Evolutionary conservation across 2,329 filamentous ascomycete genomes (phyloP).

Genomic region (Myriosclerotinia scirpicola): DNA sequence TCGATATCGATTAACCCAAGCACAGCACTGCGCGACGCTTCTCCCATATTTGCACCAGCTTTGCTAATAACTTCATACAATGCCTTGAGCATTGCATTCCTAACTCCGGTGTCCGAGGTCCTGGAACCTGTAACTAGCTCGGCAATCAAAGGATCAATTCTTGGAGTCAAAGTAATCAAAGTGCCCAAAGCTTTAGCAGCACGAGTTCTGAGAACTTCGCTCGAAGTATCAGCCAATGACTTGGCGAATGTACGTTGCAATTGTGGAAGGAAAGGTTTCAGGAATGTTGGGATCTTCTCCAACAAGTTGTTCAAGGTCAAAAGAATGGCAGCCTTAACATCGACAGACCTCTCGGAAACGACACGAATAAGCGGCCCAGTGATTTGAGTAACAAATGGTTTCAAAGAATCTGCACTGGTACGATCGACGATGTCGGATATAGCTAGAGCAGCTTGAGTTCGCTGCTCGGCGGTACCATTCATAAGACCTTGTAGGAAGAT

Average conservation of each 20-base stretch:
- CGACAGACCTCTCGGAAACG: constrained; percentile 91
- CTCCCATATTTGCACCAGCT: constrained; percentile 92
- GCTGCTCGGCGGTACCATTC: constrained; percentile 91
- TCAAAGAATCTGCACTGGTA: constrained; percentile 81
- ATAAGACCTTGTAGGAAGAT: constrained; percentile 98
- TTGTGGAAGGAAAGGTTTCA: constrained; percentile 96
- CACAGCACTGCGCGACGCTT: constrained; percentile 81
- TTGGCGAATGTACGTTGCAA: constrained; percentile 96
- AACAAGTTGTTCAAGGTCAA: constrained; percentile 91
- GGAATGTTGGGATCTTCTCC: constrained; percentile 91
- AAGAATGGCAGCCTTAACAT: constrained; percentile 93
- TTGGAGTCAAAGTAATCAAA: constrained; percentile 90
- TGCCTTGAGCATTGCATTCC: constrained; percentile 94
- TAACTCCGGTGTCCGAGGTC: constrained; percentile 82
- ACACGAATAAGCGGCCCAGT: constrained; percentile 97
- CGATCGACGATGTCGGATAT: constrained; percentile 96
- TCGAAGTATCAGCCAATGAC: constrained; percentile 88
- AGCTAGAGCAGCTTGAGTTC: constrained; percentile 85
- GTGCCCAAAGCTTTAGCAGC: constrained; percentile 94
- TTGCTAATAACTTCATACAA: constrained; percentile 96
- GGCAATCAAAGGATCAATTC: constrained; percentile 88
- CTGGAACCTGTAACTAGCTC: constrained; percentile 96
- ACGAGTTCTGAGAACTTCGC: constrained; percentile 80
- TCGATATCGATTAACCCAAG: constrained; percentile 86
- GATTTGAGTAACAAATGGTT: constrained; percentile 95